Percentiles rank a stretch among this genome's conserved stretches.
Conservation (phyloP, 192 early-diverging fungal species). For the Coemansia sp. region DNA sequence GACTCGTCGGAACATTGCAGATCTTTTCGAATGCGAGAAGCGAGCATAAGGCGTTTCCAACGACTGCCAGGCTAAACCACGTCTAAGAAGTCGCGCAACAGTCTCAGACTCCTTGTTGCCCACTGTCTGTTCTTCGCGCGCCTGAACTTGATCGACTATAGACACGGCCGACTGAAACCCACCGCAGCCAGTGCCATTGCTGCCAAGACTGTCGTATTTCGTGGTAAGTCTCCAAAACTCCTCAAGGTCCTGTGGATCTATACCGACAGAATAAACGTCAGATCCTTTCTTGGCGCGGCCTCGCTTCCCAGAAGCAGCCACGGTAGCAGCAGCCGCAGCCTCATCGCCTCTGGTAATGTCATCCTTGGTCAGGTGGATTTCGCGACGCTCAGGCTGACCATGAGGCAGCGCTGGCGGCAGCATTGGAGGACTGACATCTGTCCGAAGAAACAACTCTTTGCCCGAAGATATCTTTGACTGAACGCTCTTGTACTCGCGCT, state of each 20-base stretch:
- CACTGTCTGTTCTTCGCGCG: neutral
- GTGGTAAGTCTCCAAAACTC: constrained; percentile 23
- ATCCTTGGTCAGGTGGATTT: constrained; percentile 33
- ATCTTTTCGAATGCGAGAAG: constrained; percentile 27
- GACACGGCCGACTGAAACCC: neutral
- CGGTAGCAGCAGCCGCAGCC: neutral
- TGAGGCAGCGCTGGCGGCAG: constrained; percentile 33
- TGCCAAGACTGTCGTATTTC: constrained; percentile 25
- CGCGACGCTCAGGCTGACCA: constrained; percentile 22
- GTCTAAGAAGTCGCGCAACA: constrained; percentile 27
- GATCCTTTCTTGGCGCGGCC: constrained; percentile 10
- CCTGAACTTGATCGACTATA: neutral
- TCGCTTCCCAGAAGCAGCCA: neutral
- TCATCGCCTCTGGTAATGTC: constrained; percentile 15
- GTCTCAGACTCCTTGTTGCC: neutral
- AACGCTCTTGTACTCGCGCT: constrained; percentile 53
- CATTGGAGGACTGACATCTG: constrained; percentile 52
- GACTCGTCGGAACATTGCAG: constrained; percentile 25
- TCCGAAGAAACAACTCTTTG: constrained; percentile 30
- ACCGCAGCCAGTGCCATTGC: neutral
- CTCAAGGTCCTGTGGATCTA: constrained; percentile 20
- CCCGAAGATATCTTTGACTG: constrained; percentile 47
- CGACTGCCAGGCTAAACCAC: constrained; percentile 44
- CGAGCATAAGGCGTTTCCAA: constrained; percentile 21
- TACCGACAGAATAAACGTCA: constrained; percentile 9